Evolutionary conservation across 139 green algal genomes (phyloP).

Genomic region (Auxenochlorella pyrenoidosa): DNA sequence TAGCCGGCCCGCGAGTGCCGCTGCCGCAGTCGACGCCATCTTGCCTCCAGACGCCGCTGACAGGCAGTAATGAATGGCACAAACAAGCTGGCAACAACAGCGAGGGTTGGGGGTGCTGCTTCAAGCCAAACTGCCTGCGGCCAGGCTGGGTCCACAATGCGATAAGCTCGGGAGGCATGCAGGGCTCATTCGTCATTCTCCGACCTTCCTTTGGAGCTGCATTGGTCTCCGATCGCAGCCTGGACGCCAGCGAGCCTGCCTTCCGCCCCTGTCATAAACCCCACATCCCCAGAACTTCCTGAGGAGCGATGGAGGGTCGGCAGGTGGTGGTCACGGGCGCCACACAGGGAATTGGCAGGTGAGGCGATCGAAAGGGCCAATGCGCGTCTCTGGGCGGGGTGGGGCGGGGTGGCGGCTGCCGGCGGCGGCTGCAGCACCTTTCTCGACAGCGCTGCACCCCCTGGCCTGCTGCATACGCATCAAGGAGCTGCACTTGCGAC

Average conservation of each 20-base stretch:
- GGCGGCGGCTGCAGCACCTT: too few relatives aligned
- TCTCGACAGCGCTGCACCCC: too few relatives aligned
- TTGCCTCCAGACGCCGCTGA: not conserved
- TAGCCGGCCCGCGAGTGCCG: not conserved
- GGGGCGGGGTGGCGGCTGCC: too few relatives aligned
- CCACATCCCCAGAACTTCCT: not conserved
- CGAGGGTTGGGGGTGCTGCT: too few relatives aligned
- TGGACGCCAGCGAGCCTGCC: not conserved
- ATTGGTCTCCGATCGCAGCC: not conserved
- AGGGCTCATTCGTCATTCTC: too few relatives aligned
- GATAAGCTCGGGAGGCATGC: too few relatives aligned
- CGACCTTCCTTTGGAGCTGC: too few relatives aligned
- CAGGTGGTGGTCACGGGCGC: slow-evolving; percentile 49
- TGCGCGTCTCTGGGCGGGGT: too few relatives aligned
- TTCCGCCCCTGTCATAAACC: not conserved
- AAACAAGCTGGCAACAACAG: too few relatives aligned
- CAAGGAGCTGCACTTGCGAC: too few relatives aligned
- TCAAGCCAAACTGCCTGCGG: not conserved
- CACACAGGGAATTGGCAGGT: slow-evolving; percentile 58
- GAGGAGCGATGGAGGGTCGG: not conserved
- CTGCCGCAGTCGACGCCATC: not conserved
- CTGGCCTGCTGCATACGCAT: too few relatives aligned
- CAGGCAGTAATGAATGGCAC: too few relatives aligned
- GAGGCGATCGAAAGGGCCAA: not conserved
- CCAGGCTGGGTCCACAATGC: not conserved